phyloP scores from a whole-genome alignment of 495 filamentous ascomycete species.

The Trypethelium eluteriae region DNA sequence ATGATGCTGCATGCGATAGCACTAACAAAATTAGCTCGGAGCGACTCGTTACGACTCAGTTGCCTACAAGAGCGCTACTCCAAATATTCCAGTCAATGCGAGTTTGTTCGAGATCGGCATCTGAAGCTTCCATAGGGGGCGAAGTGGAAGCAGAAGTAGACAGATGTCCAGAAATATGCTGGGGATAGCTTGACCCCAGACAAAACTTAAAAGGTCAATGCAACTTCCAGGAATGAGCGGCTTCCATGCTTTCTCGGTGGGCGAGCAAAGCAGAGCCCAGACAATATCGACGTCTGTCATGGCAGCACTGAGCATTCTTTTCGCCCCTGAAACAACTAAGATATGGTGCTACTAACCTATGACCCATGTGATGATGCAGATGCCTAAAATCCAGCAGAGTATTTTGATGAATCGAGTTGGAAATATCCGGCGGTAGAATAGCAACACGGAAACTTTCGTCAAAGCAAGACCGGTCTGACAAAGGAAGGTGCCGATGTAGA shows the following conservation, averaged over 20 bases:
- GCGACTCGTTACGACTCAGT: neutral
- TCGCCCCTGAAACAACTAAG: neutral
- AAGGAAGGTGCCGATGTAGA: neutral
- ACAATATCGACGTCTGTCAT: neutral
- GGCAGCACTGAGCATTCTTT: neutral
- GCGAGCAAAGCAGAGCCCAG: neutral
- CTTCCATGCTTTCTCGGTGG: neutral
- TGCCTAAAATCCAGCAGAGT: neutral
- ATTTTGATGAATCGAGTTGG: neutral
- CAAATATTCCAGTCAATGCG: neutral
- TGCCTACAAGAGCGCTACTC: neutral
- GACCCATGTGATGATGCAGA: neutral
- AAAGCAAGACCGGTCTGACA: neutral
- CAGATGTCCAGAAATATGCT: neutral
- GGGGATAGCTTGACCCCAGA: neutral
- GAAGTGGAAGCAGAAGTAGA: neutral
- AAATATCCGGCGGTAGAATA: conserved; percentile 7
- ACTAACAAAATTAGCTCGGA: neutral
- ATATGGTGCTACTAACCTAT: neutral
- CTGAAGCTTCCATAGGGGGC: neutral
- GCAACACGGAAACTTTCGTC: neutral
- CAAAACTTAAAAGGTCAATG: neutral
- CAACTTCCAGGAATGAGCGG: neutral
- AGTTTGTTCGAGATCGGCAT: conserved; percentile 1
- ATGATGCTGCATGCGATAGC: neutral